Base-by-base conservation (phyloP, 2,329 filamentous ascomycete genomes). In the Lasiodiplodia gonubiensis region DNA sequence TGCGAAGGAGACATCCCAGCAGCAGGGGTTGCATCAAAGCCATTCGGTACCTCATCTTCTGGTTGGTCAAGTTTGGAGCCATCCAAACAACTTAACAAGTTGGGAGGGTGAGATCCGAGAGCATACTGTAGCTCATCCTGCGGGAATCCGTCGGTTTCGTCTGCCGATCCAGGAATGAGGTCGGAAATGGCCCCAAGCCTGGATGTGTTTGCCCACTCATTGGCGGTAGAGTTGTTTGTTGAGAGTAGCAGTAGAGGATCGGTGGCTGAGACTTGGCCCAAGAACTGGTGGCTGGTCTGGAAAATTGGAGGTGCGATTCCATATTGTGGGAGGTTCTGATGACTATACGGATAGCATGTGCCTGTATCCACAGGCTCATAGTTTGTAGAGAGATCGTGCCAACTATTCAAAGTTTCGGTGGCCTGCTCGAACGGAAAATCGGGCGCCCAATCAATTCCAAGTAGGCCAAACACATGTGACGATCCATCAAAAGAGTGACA, bases 401-500 rank as follows among this genome's bases (percentile, higher is more conserved):
- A 7, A 42, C 6, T 1, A 2, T 2, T 18, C 2, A 18, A 0
- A 18, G 0, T 5, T 6, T 16, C 39, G 2, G 39, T n/a, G 5
- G 16, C 6, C 16, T 18, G 16, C 14, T 42, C 39, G 5, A 16
- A 42, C 4, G 14, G 16, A 1, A 42, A 18, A 14, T 16, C 14
- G 14, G 1, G 5, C 0, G 12, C 12, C 2, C 4, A 12, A 42
- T 16, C 14, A 18, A 6, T 18, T 14, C 14, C 37, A 5, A 42
- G 12, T 42, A 16, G 4, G 14, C 18, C 37, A 4, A 18, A 6
- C 12, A 1, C 14, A 16, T 42, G 18, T 16, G 2, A 12, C 4
- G 14, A 18, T 0, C 3, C 37, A 16, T 16, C 37, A 18, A 4
- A 16, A n/a, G n/a, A n/a, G n/a, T 42, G 3, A 3, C 12, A 4